Percentiles rank a stretch among this genome's conserved stretches.
Conservation (phyloP, 352 stramenopile species). For the Pythium sukuiense region DNA sequence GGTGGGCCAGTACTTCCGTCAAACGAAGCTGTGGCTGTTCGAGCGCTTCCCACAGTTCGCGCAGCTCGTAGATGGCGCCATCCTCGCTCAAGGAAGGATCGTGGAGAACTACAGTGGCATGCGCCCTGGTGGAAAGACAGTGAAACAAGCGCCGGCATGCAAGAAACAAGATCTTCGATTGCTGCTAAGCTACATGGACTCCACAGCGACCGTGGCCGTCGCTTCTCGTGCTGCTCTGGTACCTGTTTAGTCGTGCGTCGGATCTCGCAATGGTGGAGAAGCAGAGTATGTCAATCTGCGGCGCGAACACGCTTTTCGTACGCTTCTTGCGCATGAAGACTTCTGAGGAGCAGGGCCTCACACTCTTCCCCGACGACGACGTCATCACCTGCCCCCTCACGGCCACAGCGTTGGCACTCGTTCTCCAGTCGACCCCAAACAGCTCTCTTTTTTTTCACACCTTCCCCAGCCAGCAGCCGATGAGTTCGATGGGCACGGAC, state of each 20-base stretch:
- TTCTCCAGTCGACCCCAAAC: constrained; percentile 18
- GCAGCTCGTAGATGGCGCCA: constrained; percentile 11
- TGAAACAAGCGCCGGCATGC: constrained; percentile 16
- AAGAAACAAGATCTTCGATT: constrained; percentile 15
- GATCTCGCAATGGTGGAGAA: constrained; percentile 23
- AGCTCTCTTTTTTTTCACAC: not conserved
- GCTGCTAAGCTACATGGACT: constrained; percentile 10
- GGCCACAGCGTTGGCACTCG: constrained; percentile 9
- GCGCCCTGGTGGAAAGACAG: not conserved
- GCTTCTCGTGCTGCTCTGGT: constrained; percentile 27
- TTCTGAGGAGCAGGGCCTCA: constrained; percentile 27
- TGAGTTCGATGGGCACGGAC: not conserved
- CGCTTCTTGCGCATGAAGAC: constrained; percentile 27
- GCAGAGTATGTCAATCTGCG: constrained; percentile 21
- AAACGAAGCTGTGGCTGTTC: constrained; percentile 24
- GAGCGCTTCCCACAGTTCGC: constrained; percentile 16
- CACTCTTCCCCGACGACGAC: constrained; percentile 15
- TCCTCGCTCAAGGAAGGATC: constrained; percentile 11
- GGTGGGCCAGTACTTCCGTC: constrained; percentile 24
- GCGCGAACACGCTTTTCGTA: constrained; percentile 23
- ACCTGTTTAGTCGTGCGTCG: constrained; percentile 24
- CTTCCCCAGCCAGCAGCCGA: not conserved
- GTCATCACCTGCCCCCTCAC: constrained; percentile 10
- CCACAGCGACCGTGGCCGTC: not conserved
- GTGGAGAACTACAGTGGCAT: constrained; percentile 10